Evolutionary conservation across 2,329 filamentous ascomycete genomes (phyloP).

Genomic region (Curvularia hawaiiensis): DNA sequence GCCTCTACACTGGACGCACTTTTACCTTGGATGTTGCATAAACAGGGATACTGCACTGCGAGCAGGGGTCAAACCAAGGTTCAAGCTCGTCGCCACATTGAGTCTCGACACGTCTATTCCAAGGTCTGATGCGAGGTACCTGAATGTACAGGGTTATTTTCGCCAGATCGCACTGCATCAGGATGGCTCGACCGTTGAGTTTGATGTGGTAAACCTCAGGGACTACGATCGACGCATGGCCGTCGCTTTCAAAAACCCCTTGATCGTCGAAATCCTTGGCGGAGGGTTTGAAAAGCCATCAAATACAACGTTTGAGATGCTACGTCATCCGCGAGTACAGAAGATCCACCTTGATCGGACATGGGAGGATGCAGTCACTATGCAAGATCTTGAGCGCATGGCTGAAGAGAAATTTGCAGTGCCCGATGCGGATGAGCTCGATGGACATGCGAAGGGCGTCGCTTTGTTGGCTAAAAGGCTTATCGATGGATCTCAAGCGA

Average conservation of each 20-base stretch:
- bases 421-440: constrained; percentile 31
- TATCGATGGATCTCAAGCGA: constrained; percentile 20
- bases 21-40: constrained; percentile 75
- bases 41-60: constrained; percentile 67
- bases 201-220: constrained; percentile 30
- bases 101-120: constrained; percentile 55
- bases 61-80: constrained; percentile 60
- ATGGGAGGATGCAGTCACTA: constrained; percentile 70
- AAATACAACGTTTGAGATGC: constrained; percentile 72
- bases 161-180: constrained; percentile 34
- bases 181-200: constrained; percentile 25
- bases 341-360: constrained; percentile 80
- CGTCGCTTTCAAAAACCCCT: constrained; percentile 68
- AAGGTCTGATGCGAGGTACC: constrained; percentile 49
- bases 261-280: constrained; percentile 80
- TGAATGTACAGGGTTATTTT: constrained; percentile 51
- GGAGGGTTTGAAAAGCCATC: constrained; percentile 77
- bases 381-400: constrained; percentile 70
- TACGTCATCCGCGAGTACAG: constrained; percentile 75
- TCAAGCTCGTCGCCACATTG: constrained; percentile 66
- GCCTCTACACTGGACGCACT: constrained; percentile 75
- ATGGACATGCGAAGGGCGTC: constrained; percentile 40
- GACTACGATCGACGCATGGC: constrained; percentile 44
- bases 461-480: constrained; percentile 33
- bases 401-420: constrained; percentile 59